A percentile compares a stretch with the other conserved stretches of the same genome.
Conservation (phyloP, 495 filamentous ascomycete genomes). For the Glutinoglossum americanum region DNA sequence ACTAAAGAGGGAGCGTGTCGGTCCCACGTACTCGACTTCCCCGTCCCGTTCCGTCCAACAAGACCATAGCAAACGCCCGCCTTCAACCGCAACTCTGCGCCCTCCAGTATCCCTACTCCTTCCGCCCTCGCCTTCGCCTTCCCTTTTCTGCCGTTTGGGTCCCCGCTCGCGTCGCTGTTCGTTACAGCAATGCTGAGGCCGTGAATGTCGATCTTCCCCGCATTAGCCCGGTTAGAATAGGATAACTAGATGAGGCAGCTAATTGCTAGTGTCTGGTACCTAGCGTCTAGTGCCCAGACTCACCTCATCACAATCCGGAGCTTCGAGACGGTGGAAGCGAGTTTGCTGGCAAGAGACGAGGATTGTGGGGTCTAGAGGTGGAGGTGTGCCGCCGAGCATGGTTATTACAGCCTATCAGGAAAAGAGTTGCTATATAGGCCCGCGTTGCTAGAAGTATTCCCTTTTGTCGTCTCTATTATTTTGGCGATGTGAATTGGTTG, state of each 20-base stretch:
- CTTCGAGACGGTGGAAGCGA: slow-evolving; percentile 29
- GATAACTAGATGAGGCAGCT: no score
- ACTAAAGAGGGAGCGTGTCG: background rate
- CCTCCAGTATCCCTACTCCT: slow-evolving; percentile 42
- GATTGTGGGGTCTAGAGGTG: slow-evolving; percentile 11
- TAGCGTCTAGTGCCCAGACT: background rate
- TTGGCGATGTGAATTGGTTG: no score
- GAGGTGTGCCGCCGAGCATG: no score
- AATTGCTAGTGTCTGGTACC: no score
- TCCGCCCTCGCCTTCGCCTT: slow-evolving; percentile 25
- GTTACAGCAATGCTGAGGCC: slow-evolving; percentile 32
- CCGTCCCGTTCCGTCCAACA: slow-evolving; percentile 56
- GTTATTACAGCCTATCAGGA: no score
- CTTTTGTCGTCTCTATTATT: no score
- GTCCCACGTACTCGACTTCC: slow-evolving; percentile 44
- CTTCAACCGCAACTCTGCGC: slow-evolving; percentile 47
- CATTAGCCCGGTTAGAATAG: no score
- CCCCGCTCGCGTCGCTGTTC: slow-evolving; percentile 23
- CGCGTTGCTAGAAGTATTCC: no score
- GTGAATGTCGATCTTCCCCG: slow-evolving; percentile 40
- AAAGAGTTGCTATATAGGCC: no score
- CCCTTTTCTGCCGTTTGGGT: slow-evolving; percentile 13
- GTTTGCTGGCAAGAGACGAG: slow-evolving; percentile 34
- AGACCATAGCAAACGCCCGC: slow-evolving; percentile 50
- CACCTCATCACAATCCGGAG: slow-evolving; percentile 30